Evolutionary conservation across 73 alveolate genomes (phyloP), one percentile per base, ranked within the genome.

Genomic region (Breviolum minutum): DNA sequence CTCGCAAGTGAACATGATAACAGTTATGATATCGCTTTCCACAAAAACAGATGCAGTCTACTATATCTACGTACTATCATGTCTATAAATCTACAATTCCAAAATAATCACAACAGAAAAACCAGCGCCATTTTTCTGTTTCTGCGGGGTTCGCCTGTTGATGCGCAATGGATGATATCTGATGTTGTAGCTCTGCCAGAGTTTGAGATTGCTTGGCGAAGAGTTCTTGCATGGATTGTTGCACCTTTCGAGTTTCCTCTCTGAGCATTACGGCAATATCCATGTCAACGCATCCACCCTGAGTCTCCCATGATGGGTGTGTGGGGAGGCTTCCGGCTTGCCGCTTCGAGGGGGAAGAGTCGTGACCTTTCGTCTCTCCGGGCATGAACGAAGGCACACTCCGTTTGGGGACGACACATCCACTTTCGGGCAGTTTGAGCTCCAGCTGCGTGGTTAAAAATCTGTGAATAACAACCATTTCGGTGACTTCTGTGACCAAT

Each of bases 191-290:
- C 69, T 80, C 89, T 40, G 32, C 89, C 68, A 80, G 89, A 8
- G 16, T 40, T 8, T 40, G 14, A 26, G 89, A 30, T 48, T 80
- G 89, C 30, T 80, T 40, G 89, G 68, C 64, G 48, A 80, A 80
- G 68, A 80, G 89, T 20, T 80, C 89, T 0, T 80, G 16, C 89
- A 80, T 80, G 40, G 30, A 40, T 29, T 80, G 68, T 16, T 80
- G 89, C 89, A 80, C 70, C 14, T 80, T 80, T 5, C 89, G 89
- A 2, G 89, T 80, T 29, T 80, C 89, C 16, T 80, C 89, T 20
- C 89, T 30, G 69, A 80, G 68, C 89, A 80, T 80, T 29, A 80
- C 12, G 89, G 89, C 89, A 13, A 80, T 80, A 29, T 80, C 89
- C 17, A 80, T 30, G 69, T 80, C 89, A 8, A 80, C 68, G 13